A percentile compares a stretch with the other conserved stretches of the same genome.
These are phyloP conservation scores for Taiwanofungus camphoratus DNA, from an alignment of 1,284 basidiomycete genomes.

Conservation along the genomic window DNA sequence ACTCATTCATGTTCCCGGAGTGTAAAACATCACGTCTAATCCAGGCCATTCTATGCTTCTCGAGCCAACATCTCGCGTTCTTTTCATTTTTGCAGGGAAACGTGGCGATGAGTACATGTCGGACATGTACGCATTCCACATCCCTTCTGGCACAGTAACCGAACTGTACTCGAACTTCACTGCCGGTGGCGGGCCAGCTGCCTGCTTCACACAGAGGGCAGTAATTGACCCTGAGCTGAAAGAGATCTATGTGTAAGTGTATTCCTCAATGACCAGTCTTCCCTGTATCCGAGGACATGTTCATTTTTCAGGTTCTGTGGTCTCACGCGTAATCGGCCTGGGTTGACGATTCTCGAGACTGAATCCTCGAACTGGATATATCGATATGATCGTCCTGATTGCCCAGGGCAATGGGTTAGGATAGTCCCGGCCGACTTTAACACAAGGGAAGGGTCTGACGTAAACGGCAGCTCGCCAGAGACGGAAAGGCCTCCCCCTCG, in stretches of 20 bases:
- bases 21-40: neutral
- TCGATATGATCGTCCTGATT: constrained; percentile 41
- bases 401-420: constrained; percentile 59
- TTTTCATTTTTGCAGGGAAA: constrained; percentile 71
- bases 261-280: no score
- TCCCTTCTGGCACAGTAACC: constrained; percentile 49
- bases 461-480: neutral
- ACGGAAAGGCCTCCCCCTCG: constrained; percentile 32
- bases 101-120: constrained; percentile 57
- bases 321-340: constrained; percentile 38
- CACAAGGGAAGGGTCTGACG: constrained; percentile 1
- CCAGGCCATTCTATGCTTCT: constrained; percentile 77
- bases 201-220: constrained; percentile 66
- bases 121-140: constrained; percentile 72
- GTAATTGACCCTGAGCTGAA: constrained; percentile 55
- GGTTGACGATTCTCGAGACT: constrained; percentile 39
- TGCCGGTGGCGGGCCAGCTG: constrained; percentile 52
- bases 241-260: constrained; percentile 68
- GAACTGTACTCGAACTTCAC: constrained; percentile 61
- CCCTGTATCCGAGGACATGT: no score
- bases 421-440: constrained; percentile 35
- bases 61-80: constrained; percentile 47
- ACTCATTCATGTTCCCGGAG: neutral
- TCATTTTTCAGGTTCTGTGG: constrained; percentile 52
- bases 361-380: constrained; percentile 60